A percentile compares a stretch with the other conserved stretches of the same genome.
Conservation (phyloP, 495 filamentous ascomycete genomes). For the Talaromyces adpressus region DNA sequence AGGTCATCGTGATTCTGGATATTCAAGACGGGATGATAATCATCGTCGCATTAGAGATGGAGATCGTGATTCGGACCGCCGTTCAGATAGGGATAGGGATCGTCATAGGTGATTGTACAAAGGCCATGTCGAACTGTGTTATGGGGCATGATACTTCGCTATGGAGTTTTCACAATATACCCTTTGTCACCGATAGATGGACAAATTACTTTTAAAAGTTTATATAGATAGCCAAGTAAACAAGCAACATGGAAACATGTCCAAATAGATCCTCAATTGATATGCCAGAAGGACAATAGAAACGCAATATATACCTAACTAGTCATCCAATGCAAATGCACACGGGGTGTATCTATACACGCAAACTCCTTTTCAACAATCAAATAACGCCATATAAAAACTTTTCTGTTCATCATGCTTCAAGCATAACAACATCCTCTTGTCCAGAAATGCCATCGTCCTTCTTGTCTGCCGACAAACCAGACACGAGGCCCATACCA, state of each 20-base stretch:
- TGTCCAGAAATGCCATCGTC: slow-evolving; percentile 26
- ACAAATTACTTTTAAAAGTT: background rate
- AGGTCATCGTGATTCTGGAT: slow-evolving; percentile 7
- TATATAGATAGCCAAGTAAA: background rate
- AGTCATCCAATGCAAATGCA: background rate
- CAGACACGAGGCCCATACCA: slow-evolving; percentile 33
- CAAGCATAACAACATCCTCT: slow-evolving; percentile 41
- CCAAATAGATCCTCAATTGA: background rate
- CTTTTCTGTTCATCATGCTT: slow-evolving; percentile 17
- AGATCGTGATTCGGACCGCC: slow-evolving; percentile 7
- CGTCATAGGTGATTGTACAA: slow-evolving; percentile 8
- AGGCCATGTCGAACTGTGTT: too few species aligned
- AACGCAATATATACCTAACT: background rate
- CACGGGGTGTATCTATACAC: background rate
- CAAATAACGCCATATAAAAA: slow-evolving; percentile 15
- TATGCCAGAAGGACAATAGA: background rate
- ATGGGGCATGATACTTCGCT: too few species aligned
- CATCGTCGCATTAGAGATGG: slow-evolving; percentile 13
- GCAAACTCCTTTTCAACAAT: slow-evolving; percentile 6
- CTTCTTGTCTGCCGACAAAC: slow-evolving; percentile 8
- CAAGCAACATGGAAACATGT: background rate
- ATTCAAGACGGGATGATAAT: slow-evolving; percentile 11
- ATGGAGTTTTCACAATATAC: background rate
- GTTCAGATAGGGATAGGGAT: slow-evolving; percentile 10
- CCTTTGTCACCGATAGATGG: too few species aligned